A percentile compares a stretch with the other conserved stretches of the same genome.
Evolutionary conservation across 179 eudicot genomes (phyloP).

Genomic region (Beta lomatogona): DNA sequence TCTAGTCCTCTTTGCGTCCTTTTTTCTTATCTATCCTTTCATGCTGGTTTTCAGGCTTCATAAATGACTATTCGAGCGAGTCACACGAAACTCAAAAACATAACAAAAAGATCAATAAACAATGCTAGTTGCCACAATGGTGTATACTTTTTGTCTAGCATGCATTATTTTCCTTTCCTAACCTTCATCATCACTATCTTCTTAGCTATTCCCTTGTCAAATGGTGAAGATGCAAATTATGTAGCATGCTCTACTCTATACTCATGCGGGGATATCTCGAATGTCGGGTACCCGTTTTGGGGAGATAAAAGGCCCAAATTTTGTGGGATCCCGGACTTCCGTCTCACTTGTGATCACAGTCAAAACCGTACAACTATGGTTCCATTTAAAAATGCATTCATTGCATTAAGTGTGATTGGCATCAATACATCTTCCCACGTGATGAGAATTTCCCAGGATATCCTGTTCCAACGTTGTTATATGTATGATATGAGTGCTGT

Average conservation of each 20-base stretch:
- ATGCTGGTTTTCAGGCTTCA: neutral
- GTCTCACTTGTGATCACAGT: neutral
- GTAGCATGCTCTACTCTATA: neutral
- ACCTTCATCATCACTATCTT: neutral
- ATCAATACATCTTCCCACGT: slow-evolving; percentile 15
- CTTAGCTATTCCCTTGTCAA: neutral
- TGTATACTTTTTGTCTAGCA: neutral
- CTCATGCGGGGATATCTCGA: slow-evolving; percentile 21
- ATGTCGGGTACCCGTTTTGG: slow-evolving; percentile 26
- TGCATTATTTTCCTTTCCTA: neutral
- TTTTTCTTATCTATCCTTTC: neutral
- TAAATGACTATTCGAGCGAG: neutral
- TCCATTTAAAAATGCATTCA: neutral
- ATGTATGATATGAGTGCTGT: neutral
- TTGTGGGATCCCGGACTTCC: slow-evolving; percentile 24
- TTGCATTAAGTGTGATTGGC: neutral
- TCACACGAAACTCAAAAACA: neutral
- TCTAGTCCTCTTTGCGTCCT: too few relatives aligned
- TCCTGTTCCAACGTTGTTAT: slow-evolving; percentile 2
- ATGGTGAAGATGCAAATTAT: neutral
- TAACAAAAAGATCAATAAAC: neutral
- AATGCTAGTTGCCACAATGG: too few relatives aligned
- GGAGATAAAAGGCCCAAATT: slow-evolving; percentile 13
- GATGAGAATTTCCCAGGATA: neutral
- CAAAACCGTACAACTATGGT: neutral